phyloP scores from a whole-genome alignment of 2,329 filamentous ascomycete genomes.

The Colletotrichum phormii region DNA sequence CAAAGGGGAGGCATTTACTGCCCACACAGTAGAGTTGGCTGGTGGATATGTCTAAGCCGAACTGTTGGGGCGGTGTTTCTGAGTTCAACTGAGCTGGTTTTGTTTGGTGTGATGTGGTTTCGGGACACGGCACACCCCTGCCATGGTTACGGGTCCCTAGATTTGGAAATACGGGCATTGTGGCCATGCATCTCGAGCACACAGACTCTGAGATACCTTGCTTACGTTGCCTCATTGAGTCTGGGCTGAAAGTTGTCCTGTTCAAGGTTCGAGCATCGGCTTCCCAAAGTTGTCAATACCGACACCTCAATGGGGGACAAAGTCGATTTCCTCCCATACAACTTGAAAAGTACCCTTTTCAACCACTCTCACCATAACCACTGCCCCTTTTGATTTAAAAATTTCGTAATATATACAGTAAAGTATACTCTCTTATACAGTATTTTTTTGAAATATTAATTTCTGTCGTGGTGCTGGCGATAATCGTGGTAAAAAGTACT shows the following conservation, averaged over 20 bases:
- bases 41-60: not conserved
- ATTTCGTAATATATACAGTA: too few relatives aligned
- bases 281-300: not conserved
- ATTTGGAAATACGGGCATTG: not conserved
- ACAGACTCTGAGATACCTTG: not conserved
- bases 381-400: too few relatives aligned
- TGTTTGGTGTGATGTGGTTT: conserved; percentile 1
- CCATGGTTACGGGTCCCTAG: not conserved
- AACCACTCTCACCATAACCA: too few relatives aligned
- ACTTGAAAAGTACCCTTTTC: too few relatives aligned
- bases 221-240: not conserved
- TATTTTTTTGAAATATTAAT: too few relatives aligned
- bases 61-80: not conserved
- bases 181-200: not conserved
- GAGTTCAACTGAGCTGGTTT: not conserved
- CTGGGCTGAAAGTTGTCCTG: not conserved
- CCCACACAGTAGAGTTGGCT: not conserved
- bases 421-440: too few relatives aligned
- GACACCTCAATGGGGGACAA: too few relatives aligned
- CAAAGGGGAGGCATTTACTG: conserved; percentile 21
- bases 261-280: not conserved
- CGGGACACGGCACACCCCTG: not conserved
- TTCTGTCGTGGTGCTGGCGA: too few relatives aligned
- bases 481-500: too few relatives aligned
- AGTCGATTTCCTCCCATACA: too few relatives aligned